Evolutionary conservation across 2,329 filamentous ascomycete species (phyloP).

Genomic region (Xylaria sp.): DNA sequence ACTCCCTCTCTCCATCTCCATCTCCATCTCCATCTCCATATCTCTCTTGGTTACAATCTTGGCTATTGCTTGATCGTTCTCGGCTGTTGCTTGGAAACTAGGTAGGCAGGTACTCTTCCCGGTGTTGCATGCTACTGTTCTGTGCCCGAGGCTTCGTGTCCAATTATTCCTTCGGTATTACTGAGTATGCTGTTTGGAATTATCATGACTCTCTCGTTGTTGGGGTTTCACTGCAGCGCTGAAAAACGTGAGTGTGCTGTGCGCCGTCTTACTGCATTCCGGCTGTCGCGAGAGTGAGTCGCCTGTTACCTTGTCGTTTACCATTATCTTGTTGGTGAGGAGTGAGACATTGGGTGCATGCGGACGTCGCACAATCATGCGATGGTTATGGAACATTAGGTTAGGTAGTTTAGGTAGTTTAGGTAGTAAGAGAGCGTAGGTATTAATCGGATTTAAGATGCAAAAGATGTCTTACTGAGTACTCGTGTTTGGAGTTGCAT

Average conservation of each 20-base stretch:
- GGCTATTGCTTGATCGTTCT: conserved; percentile 29
- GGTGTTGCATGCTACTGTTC: background rate
- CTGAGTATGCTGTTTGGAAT: no score
- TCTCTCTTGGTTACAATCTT: no score
- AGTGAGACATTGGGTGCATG: background rate
- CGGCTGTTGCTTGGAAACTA: no score
- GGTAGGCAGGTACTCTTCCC: no score
- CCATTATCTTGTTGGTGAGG: background rate
- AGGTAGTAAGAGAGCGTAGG: background rate
- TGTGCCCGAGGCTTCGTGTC: background rate
- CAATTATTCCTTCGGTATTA: no score
- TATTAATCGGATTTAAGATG: no score
- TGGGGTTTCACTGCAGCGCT: conserved; percentile 11
- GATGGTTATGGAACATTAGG: no score
- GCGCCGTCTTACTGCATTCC: conserved; percentile 8
- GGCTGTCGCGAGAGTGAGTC: background rate
- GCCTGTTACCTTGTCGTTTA: background rate
- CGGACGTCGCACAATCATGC: conserved; percentile 3
- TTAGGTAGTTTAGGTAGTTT: background rate
- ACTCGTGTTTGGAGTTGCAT: background rate
- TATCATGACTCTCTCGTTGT: no score
- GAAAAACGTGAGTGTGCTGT: conserved; percentile 2
- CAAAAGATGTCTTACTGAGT: no score
- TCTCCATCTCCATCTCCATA: no score
- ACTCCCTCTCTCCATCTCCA: no score